Base-by-base conservation (phyloP, 1,284 basidiomycete species). In the Veloporphyrellus conicus region DNA sequence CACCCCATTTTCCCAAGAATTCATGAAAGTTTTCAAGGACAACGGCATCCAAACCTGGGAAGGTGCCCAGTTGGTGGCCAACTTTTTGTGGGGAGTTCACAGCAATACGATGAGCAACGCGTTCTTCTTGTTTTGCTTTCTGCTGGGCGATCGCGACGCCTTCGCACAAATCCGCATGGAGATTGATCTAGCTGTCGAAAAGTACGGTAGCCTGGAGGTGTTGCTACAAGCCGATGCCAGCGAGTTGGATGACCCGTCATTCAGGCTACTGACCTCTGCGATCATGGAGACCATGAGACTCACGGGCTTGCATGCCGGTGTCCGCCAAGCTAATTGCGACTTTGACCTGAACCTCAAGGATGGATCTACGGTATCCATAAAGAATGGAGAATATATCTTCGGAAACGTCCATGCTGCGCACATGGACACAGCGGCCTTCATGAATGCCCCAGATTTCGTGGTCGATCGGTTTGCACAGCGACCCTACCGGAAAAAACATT, bases 271-370 rank as follows among this genome's bases (percentile, higher is more conserved):
- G n/a, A 63, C 61, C 2, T 65, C 61, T 7, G 59, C 57, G 1
- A 44, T 63, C 40, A 62, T 64, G 59, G 62, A 64, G 45, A 65
- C 61, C 8, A 39, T 62, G 48, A 47, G 62, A 28, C 40, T 65
- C 14, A 60, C 53, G 0, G 40, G 35, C 0, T 35, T 64, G 45
- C 50, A 60, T 14, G 46, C 48, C 0, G 54, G 49, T 1, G 37
- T 58, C 28, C 53, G 50, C 8, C 35, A 52, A 29, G 62, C 59
- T 9, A 43, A 3, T 6, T 23, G 50, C 27, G 51, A 65, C 49
- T 53, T 61, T 35, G 50, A 53, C 19, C 43, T 62, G 16, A 46
- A 1, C 44, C 41, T 51, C n/a, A 34, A 37, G 20, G 47, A 48
- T 8, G 40, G 29, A 3, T 33, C 34, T 39, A 39, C 19, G 8